These are phyloP conservation scores for Xanthoparmelia taractica DNA, from an alignment of 495 filamentous ascomycete species.

Conservation along the genomic window DNA sequence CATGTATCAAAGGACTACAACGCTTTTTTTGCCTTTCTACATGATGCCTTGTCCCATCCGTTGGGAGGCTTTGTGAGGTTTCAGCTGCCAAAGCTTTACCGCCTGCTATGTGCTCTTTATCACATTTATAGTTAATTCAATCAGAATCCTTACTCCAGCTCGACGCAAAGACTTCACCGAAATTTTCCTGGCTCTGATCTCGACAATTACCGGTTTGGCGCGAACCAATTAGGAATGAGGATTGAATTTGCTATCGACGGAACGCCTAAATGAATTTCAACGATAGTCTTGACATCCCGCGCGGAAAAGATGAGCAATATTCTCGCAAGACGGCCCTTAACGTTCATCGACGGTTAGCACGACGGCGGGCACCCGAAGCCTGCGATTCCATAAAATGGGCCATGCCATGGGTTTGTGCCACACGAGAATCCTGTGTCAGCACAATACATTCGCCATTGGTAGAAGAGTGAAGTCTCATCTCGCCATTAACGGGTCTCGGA, in stretches of 20 bases:
- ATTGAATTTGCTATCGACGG: neutral
- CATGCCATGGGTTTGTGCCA: neutral
- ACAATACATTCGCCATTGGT: neutral
- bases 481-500: constrained; percentile 2
- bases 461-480: constrained; percentile 4
- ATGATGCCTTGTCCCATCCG: neutral
- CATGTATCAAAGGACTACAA: neutral
- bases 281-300: too few relatives aligned
- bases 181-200: too few relatives aligned
- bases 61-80: neutral
- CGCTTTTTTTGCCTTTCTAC: neutral
- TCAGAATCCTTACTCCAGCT: neutral
- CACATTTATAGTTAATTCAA: neutral
- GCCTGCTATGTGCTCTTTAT: neutral
- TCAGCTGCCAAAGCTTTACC: neutral
- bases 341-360: neutral
- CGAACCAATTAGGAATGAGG: neutral
- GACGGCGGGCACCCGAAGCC: neutral
- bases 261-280: too few relatives aligned
- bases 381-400: neutral
- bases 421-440: constrained; percentile 2
- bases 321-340: neutral
- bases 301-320: too few relatives aligned
- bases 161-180: too few relatives aligned
- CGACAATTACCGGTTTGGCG: neutral